Percentiles rank a stretch among this genome's conserved stretches.
Evolutionary conservation across 176 grass and related monocot species (phyloP).

Genomic region (Aegilops bicornis): DNA sequence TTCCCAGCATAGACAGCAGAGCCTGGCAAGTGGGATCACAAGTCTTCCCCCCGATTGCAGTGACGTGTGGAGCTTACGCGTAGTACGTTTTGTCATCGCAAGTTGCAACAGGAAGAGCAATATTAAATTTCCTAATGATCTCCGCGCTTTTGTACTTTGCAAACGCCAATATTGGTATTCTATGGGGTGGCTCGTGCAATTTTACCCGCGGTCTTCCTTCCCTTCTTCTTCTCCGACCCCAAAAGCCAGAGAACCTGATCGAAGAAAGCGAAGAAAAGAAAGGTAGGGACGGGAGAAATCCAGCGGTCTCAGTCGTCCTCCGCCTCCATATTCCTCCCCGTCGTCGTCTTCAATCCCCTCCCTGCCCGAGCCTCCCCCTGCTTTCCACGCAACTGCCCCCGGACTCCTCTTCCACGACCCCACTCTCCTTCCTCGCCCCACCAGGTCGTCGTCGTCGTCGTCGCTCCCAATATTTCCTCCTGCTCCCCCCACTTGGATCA

Average conservation of each 20-base stretch:
- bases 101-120: too few species aligned
- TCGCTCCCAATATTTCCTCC: background rate
- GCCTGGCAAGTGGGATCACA: too few species aligned
- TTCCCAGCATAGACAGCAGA: too few species aligned
- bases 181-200: background rate
- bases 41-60: too few species aligned
- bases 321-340: conserved; percentile 16
- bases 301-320: background rate
- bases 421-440: background rate
- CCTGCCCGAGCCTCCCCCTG: background rate
- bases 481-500: background rate
- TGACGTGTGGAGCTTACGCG: background rate
- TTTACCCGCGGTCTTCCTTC: background rate
- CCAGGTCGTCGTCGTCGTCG: conserved; percentile 23
- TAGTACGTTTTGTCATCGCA: background rate
- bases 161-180: too few species aligned
- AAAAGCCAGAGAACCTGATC: background rate
- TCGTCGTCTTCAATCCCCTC: conserved; percentile 41
- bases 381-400: conserved; percentile 41
- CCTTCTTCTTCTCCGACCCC: background rate
- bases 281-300: conserved; percentile 23
- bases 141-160: too few species aligned
- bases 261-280: background rate
- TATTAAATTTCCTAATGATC: too few species aligned
- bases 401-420: conserved; percentile 15